These are phyloP conservation scores for Acrasis kona DNA, from an alignment of 78 protist genomes.

Conservation along the genomic window DNA sequence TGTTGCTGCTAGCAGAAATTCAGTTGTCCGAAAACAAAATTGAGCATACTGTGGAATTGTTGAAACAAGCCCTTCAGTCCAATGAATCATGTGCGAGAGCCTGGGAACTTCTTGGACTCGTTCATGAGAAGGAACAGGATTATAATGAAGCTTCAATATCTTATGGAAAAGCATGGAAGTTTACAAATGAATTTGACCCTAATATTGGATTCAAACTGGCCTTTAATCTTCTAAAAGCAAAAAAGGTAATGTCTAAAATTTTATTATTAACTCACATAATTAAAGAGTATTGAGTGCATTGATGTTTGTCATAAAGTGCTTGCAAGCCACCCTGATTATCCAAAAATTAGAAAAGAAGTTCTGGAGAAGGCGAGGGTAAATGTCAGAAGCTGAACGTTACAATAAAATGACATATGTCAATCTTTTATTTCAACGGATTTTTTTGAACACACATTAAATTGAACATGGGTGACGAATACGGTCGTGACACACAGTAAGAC, in stretches of 20 bases:
- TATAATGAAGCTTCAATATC: slow-evolving; percentile 36
- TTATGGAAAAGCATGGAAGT: slow-evolving; percentile 48
- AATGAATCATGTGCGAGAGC: slow-evolving; percentile 50
- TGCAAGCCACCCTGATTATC: slow-evolving; percentile 23
- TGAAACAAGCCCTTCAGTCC: slow-evolving; percentile 7
- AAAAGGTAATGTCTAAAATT: too few relatives aligned
- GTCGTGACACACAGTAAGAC: too few relatives aligned
- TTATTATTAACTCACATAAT: too few relatives aligned
- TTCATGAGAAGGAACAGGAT: slow-evolving; percentile 51
- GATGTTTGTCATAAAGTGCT: slow-evolving; percentile 59
- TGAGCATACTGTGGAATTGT: slow-evolving; percentile 13
- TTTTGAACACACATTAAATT: too few relatives aligned
- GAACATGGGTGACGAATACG: too few relatives aligned
- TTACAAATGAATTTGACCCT: slow-evolving; percentile 7
- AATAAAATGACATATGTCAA: too few relatives aligned
- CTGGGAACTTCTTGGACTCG: slow-evolving; percentile 57
- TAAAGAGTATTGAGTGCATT: slow-evolving; percentile 61
- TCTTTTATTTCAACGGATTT: too few relatives aligned
- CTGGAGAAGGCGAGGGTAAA: slow-evolving; percentile 24
- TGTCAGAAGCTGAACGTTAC: too few relatives aligned
- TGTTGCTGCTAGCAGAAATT: slow-evolving; percentile 51
- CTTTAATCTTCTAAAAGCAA: slow-evolving; percentile 68
- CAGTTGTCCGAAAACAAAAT: slow-evolving; percentile 17
- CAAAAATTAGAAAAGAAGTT: slow-evolving; percentile 43
- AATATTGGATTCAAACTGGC: slow-evolving; percentile 65